phyloP scores from a whole-genome alignment of 805 yeast species.

The Starmerella vaccinii region DNA sequence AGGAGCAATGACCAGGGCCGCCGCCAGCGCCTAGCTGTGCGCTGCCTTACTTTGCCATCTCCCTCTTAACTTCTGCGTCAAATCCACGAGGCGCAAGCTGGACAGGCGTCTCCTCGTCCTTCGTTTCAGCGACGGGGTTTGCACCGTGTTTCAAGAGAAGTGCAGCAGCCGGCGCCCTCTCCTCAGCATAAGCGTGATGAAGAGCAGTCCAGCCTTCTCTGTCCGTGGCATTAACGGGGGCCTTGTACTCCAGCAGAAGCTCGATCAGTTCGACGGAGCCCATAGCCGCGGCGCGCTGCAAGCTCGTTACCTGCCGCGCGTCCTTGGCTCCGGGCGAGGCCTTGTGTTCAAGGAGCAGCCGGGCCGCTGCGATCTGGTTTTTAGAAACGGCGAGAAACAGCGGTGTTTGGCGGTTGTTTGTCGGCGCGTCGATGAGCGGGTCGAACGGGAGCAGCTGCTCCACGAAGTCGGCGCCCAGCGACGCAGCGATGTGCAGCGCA shows the following conservation, averaged over 20 bases:
- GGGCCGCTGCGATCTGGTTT: constrained; percentile 45
- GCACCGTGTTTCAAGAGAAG: constrained; percentile 57
- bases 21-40: too few relatives aligned
- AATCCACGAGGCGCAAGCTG: constrained; percentile 39
- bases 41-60: not conserved
- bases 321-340: constrained; percentile 63
- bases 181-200: constrained; percentile 87
- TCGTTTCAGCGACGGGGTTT: constrained; percentile 39
- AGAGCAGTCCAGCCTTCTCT: constrained; percentile 67
- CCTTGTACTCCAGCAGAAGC: constrained; percentile 43
- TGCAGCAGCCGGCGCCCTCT: constrained; percentile 67
- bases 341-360: constrained; percentile 44
- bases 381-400: constrained; percentile 71
- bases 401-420: constrained; percentile 56
- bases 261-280: constrained; percentile 55
- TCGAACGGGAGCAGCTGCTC: constrained; percentile 38
- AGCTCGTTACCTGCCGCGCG: constrained; percentile 49
- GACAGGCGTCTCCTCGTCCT: constrained; percentile 45
- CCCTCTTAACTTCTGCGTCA: constrained; percentile 1
- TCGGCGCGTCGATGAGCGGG: constrained; percentile 46
- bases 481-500: constrained; percentile 70
- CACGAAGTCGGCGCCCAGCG: constrained; percentile 58
- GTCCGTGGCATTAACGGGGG: constrained; percentile 63
- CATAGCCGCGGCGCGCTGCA: constrained; percentile 74
- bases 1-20: too few relatives aligned